Evolutionary conservation across 192 early-diverging fungal genomes (phyloP), one percentile per base, ranked within the genome.

Genomic region (Coemansia sp.): DNA sequence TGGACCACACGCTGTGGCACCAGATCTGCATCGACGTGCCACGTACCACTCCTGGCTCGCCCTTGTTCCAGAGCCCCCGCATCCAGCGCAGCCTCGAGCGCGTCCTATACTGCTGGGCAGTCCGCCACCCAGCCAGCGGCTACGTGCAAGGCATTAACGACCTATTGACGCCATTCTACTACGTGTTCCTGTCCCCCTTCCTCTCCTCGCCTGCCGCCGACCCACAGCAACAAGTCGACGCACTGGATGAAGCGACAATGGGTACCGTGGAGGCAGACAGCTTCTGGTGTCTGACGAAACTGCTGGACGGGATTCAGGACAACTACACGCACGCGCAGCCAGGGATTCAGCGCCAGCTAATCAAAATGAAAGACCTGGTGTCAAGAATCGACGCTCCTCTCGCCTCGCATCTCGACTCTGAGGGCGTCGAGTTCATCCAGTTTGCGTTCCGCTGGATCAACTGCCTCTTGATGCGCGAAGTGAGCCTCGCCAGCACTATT

Each of bases 391-490:
- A 99, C 86, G 87, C 19, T 3, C 22, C 45, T 40, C 77, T 99
- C 54, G 88, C 91, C 20, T 65, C 70, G 24, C 98, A 99, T 69
- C 86, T 99, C 39, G 88, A 91, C 60, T 70, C 83, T 7, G 91
- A 99, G 81, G 91, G 92, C 49, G 85, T 99, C 22, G 96, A 99
- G 68, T 99, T 96, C 72, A 95, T 99, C 58, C 96, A 98, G 79
- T 98, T 99, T 85, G 94, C 98, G 8, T 99, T 98, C 72, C 87
- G 98, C 53, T 99, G 98, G 98, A 96, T 98, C 89, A 99, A 99
- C 82, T 99, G 98, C 77, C 71, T 99, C 32, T 76, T 99, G 65
- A 96, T 98, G 96, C 89, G 98, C 43, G 98, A 99, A 76, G 77
- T 99, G 40, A 89, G 91, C 25, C 78, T 98, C 4, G 79, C 85